Conservation (phyloP, 1,284 basidiomycete species). For the Ustilago crameri region DNA sequence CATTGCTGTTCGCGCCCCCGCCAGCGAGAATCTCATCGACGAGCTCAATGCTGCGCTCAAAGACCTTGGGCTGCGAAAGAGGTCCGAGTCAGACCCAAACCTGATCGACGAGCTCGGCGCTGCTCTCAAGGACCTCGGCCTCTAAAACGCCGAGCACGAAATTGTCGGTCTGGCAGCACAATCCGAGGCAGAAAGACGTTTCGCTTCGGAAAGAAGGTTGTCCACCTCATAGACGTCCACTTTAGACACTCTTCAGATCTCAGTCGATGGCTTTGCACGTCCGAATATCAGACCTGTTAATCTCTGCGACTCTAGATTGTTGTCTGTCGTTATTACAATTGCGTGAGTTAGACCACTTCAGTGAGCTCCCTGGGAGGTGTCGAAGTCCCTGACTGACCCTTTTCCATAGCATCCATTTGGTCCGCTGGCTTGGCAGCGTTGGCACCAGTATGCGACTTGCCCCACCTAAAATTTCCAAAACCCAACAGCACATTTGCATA, state of each 20-base stretch:
- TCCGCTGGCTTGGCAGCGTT: constrained; percentile 11
- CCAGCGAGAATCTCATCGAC: constrained; percentile 9
- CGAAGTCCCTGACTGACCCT: constrained; percentile 7
- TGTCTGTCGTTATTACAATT: no score
- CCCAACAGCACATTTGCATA: constrained; percentile 34
- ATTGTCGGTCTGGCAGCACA: no score
- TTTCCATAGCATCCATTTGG: constrained; percentile 16
- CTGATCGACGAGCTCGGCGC: constrained; percentile 9
- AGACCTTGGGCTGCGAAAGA: constrained; percentile 11
- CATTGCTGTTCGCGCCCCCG: neutral
- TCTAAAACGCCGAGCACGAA: no score
- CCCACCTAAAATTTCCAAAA: constrained; percentile 35
- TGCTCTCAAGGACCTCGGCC: constrained; percentile 1
- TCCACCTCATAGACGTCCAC: no score
- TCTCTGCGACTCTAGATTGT: no score
- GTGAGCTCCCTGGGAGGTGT: constrained; percentile 26
- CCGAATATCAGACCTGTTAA: no score
- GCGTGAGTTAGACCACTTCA: constrained; percentile 10
- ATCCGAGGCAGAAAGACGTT: no score
- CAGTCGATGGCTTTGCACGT: no score
- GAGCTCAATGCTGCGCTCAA: neutral
- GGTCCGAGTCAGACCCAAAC: neutral
- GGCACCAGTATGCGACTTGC: constrained; percentile 25
- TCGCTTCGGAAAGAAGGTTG: no score
- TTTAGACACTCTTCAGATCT: no score